Evolutionary conservation across 164 flowering plant genomes (phyloP), one percentile per base, ranked within the genome.

Genomic region (Vitis rupestris): DNA sequence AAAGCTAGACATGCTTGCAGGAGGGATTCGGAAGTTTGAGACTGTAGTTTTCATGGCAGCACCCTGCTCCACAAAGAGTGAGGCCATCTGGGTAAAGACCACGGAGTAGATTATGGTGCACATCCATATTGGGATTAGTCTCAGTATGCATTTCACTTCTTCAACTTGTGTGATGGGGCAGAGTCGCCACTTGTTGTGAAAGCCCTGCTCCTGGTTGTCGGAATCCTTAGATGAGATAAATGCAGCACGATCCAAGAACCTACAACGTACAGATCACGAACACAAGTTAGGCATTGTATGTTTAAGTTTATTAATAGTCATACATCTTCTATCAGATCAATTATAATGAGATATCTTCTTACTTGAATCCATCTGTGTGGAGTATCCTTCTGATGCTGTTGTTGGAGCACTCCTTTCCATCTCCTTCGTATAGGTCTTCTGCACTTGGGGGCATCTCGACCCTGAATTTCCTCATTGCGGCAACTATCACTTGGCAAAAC

Each of bases 1-100:
- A 52, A 94, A 94, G 83, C 87, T 82, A n/a, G 97, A 94, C 98
- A 94, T 94, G 86, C 98, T 86, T 55, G 98, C 96, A 0, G 97
- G 84, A 3, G 98, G 98, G 68, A 90, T 83, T 29, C 67, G 70
- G 80, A 94, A 94, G 77, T 75, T 75, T 5, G 82, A 64, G 6
- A 94, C 54, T 0, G 85, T 80, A 14, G 91, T 85, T 44, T 80
- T 83, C 98, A 94, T 94, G 59, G 90, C 90, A 0, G 92, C 97
- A 1, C 98, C 98, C 80, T 94, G 98, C 71, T 88, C 98, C 3
- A 94, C 97, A 55, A 94, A 94, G 65, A 94, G 86, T 4, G 97
- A 94, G 9, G 98, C 97, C 97, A 94, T 94, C 58, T 94, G 97
- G 9, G 97, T 89, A 81, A 90, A 94, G 50, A 90, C 94, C 0